phyloP scores from a whole-genome alignment of 805 yeast genomes.

The Wickerhamiella sergipiensis region DNA sequence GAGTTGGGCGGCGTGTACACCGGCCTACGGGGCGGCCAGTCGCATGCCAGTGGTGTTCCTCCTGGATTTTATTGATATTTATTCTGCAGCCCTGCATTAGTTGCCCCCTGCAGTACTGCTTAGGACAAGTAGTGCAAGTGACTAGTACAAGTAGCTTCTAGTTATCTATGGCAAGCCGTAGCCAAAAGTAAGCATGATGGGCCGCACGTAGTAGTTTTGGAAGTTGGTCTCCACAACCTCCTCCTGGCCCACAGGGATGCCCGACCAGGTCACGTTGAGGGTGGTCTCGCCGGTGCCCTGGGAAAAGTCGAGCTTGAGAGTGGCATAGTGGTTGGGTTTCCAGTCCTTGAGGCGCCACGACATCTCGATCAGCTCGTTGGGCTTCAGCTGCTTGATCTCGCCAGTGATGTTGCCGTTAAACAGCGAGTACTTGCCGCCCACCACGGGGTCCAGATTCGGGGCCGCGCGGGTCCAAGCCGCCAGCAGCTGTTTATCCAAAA shows the following conservation, averaged over 20 bases:
- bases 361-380: constrained; percentile 48
- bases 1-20: constrained; percentile 34
- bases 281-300: constrained; percentile 79
- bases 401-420: constrained; percentile 86
- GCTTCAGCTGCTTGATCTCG: constrained; percentile 44
- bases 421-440: constrained; percentile 49
- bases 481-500: constrained; percentile 62
- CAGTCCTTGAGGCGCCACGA: constrained; percentile 83
- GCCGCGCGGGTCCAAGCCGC: constrained; percentile 84
- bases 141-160: too few relatives aligned
- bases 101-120: too few relatives aligned
- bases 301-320: constrained; percentile 47
- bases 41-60: constrained; percentile 79
- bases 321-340: constrained; percentile 74
- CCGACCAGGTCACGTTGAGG: constrained; percentile 63
- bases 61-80: constrained; percentile 44
- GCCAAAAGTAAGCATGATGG: constrained; percentile 86
- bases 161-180: constrained; percentile 45
- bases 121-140: too few relatives aligned
- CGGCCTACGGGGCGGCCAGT: constrained; percentile 26
- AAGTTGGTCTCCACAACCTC: constrained; percentile 69
- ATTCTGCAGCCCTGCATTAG: too few relatives aligned
- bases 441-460: constrained; percentile 42
- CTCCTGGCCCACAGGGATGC: constrained; percentile 96
- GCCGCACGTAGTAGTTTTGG: constrained; percentile 75